These are phyloP conservation scores for Sclerotinia spermophila DNA, from an alignment of 2,329 filamentous ascomycete genomes.

Conservation along the genomic window DNA sequence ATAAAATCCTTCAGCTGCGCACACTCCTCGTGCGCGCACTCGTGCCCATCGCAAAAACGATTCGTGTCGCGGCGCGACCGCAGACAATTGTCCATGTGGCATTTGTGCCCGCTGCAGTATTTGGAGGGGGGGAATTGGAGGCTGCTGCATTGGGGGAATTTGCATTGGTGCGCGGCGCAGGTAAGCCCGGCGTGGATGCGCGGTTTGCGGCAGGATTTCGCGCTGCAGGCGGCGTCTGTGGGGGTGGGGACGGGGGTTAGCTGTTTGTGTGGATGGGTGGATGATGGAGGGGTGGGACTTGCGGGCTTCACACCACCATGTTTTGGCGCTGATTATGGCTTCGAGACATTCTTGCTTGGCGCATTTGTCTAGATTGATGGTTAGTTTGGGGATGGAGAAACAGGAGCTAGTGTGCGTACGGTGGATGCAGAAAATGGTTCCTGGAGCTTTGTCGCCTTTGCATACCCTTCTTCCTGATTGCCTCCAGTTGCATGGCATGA, in stretches of 20 bases:
- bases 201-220: neutral
- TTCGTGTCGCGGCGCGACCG: neutral
- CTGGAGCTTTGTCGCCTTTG: neutral
- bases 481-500: neutral
- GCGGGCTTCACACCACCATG: neutral
- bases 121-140: neutral
- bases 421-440: neutral
- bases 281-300: too few species aligned
- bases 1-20: neutral
- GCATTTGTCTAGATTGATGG: neutral
- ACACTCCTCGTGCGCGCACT: neutral
- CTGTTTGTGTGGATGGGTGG: too few species aligned
- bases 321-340: neutral
- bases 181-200: neutral
- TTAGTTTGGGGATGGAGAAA: neutral
- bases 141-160: rapidly evolving
- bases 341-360: neutral
- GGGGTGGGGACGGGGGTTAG: neutral
- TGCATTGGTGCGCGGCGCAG: neutral
- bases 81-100: neutral
- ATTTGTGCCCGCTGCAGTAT: neutral
- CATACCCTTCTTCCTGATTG: neutral
- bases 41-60: neutral
- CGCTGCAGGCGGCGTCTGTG: neutral
- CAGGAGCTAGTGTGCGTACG: neutral